Evolutionary conservation across 495 filamentous ascomycete genomes (phyloP).

Genomic region (Gamarada debralockiae): DNA sequence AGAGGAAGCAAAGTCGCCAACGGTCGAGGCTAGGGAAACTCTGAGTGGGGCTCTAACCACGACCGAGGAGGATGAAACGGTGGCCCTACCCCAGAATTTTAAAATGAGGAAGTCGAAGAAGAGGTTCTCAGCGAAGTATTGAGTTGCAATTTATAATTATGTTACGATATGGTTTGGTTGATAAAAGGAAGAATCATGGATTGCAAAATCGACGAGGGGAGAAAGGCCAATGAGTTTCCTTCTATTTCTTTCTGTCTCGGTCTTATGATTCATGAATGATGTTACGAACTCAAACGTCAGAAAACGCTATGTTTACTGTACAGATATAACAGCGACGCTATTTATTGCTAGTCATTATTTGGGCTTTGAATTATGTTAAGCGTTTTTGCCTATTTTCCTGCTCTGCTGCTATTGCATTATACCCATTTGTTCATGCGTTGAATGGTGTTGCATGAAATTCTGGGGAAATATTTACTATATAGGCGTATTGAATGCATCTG

Average conservation of each 20-base stretch:
- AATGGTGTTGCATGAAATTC: too few relatives aligned
- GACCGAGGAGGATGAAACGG: neutral
- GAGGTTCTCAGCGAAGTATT: neutral
- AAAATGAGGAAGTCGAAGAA: constrained; percentile 8
- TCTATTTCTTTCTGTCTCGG: neutral
- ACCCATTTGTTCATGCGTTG: too few relatives aligned
- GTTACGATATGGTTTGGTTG: constrained; percentile 1
- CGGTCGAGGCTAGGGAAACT: neutral
- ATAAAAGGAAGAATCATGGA: neutral
- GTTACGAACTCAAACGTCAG: neutral
- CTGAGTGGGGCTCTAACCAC: neutral
- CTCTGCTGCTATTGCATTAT: too few relatives aligned
- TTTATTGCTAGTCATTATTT: neutral
- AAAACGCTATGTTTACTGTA: neutral
- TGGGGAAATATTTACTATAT: too few relatives aligned
- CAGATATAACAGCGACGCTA: neutral
- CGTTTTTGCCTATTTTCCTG: too few relatives aligned
- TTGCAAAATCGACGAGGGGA: neutral
- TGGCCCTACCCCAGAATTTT: neutral
- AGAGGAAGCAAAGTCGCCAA: neutral
- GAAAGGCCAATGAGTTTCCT: neutral
- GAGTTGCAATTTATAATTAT: neutral
- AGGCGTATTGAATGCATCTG: too few relatives aligned
- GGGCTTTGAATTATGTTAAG: neutral
- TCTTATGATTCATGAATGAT: constrained; percentile 2